Conservation (phyloP, 495 filamentous ascomycete species). For the Cercophora samala region DNA sequence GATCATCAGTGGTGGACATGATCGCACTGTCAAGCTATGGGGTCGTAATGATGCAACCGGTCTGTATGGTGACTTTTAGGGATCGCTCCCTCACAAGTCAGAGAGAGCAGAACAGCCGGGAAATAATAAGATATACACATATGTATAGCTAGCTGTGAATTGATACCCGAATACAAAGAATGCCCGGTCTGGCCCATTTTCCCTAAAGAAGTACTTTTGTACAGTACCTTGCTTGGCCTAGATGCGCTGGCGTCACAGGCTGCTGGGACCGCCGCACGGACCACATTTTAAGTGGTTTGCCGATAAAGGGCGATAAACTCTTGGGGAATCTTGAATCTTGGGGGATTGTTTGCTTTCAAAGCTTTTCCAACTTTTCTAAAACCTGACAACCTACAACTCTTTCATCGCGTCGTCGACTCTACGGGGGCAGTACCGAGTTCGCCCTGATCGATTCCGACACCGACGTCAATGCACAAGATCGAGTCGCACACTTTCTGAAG, state of each 20-base stretch:
- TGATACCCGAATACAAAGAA: not conserved
- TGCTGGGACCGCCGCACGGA: conserved; percentile 11
- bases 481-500: conserved; percentile 4
- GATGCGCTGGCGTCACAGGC: not conserved
- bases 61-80: conserved; percentile 32
- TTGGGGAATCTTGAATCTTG: conserved; percentile 1
- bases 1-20: conserved; percentile 90
- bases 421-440: not conserved
- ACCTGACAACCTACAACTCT: not conserved
- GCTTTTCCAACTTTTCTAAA: not conserved
- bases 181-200: not conserved
- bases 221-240: not conserved
- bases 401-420: conserved; percentile 1
- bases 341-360: not conserved
- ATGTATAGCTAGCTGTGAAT: not conserved
- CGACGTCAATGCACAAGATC: conserved; percentile 7
- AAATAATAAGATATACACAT: not conserved
- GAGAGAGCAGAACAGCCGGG: not conserved
- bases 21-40: conserved; percentile 96
- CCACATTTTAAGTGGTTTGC: conserved; percentile 8
- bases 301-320: conserved; percentile 21
- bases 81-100: not conserved
- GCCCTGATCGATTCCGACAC: not conserved
- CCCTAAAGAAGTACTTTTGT: not conserved
- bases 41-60: conserved; percentile 71